phyloP scores from a whole-genome alignment of 2,329 filamentous ascomycete genomes.

The Myriosclerotinia scirpicola region DNA sequence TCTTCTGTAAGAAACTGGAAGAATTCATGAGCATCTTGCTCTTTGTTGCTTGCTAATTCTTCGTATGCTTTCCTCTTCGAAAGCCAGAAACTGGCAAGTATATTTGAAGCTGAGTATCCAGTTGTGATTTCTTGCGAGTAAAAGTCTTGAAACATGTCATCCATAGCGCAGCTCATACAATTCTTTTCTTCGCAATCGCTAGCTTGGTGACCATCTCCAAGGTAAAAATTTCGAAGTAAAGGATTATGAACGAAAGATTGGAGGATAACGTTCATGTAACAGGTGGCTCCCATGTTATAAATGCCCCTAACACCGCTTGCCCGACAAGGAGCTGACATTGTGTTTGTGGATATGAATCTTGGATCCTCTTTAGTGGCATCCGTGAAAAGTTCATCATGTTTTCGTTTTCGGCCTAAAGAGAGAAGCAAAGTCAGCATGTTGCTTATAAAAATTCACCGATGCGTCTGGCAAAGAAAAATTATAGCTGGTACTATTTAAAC shows the following conservation, averaged over 20 bases:
- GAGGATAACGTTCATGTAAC: constrained; percentile 95
- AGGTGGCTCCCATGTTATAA: constrained; percentile 97
- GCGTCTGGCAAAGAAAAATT: neutral
- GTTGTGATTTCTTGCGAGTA: constrained; percentile 76
- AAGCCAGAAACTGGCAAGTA: constrained; percentile 88
- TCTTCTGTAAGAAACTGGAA: constrained; percentile 94
- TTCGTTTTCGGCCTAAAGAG: constrained; percentile 65
- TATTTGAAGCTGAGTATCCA: constrained; percentile 85
- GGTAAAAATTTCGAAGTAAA: constrained; percentile 85
- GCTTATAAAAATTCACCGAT: neutral
- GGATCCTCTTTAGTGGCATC: constrained; percentile 70
- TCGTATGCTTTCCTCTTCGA: constrained; percentile 71
- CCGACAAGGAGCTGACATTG: constrained; percentile 75
- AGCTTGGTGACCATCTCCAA: constrained; percentile 83
- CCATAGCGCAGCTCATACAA: constrained; percentile 69
- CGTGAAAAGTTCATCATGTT: constrained; percentile 68
- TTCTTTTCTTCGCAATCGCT: constrained; percentile 66
- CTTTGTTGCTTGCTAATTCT: constrained; percentile 83
- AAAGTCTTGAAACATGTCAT: constrained; percentile 72
- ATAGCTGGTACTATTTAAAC: neutral
- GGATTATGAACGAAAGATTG: constrained; percentile 95
- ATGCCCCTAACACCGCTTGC: constrained; percentile 87
- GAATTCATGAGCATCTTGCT: constrained; percentile 97
- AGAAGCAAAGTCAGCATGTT: constrained; percentile 13
- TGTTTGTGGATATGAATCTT: constrained; percentile 74